Evolutionary conservation across 225 moss, liverwort and hornwort species (phyloP).

Genomic region (Polytrichum formosum): DNA sequence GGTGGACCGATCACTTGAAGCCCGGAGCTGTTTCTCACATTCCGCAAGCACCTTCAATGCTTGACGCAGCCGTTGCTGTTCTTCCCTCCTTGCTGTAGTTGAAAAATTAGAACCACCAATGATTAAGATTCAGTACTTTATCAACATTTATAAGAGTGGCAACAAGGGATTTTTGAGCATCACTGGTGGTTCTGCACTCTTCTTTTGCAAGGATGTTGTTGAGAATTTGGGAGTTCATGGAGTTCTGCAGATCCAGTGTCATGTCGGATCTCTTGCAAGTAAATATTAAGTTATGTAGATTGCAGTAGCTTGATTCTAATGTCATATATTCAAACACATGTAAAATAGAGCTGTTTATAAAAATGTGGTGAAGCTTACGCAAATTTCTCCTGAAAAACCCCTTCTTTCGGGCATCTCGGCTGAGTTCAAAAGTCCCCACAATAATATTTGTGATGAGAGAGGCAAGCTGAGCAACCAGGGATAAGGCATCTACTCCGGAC

Average conservation of each 20-base stretch:
- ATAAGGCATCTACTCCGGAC: conserved; percentile 76
- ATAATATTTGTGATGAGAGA: conserved; percentile 91
- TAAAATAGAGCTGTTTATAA: background rate
- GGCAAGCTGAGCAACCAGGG: conserved; percentile 79
- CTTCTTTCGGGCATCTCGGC: conserved; percentile 51
- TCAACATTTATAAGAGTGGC: too few species aligned
- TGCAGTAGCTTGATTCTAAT: too few species aligned
- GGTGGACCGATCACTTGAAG: conserved; percentile 79
- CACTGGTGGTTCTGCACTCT: too few species aligned
- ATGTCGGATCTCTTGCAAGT: too few species aligned
- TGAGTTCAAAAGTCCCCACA: conserved; percentile 61
- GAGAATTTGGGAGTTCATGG: too few species aligned
- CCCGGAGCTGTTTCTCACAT: conserved; percentile 84
- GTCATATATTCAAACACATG: too few species aligned
- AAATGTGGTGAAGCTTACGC: conserved; percentile 20
- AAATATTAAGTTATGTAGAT: too few species aligned
- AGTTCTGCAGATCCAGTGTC: too few species aligned
- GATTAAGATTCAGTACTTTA: too few species aligned
- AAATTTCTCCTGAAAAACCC: conserved; percentile 56
- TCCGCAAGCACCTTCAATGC: conserved; percentile 85
- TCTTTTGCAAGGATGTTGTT: too few species aligned
- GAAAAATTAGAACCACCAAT: background rate
- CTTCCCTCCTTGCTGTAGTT: conserved; percentile 66
- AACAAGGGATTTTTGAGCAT: too few species aligned
- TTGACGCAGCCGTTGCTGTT: conserved; percentile 81